Conservation (phyloP, 78 protist genomes). For the Dictyostelium discoideum region dicty_2.7 NC_007089.4:4192001-4192500, state of each 20-base stretch:
- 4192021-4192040: constrained; percentile 52
- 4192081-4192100: neutral
- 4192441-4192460: neutral
- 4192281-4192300: neutral
- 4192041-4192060: constrained; percentile 49
- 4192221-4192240: constrained; percentile 12
- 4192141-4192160: neutral
- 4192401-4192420: constrained; percentile 65
- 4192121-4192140: neutral
- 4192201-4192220: neutral
- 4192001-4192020: neutral
- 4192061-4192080: constrained; percentile 43
- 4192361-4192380: constrained; percentile 22
- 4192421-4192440: constrained; percentile 1
- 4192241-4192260: constrained; percentile 63
- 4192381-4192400: constrained; percentile 44
- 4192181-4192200: constrained; percentile 33
- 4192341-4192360: constrained; percentile 49
- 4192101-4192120: constrained; percentile 5
- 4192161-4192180: constrained; percentile 28
- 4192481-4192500: neutral
- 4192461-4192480: neutral
- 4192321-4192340: constrained; percentile 1
- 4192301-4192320: neutral
- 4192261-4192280: constrained; percentile 25